phyloP scores from a whole-genome alignment of 441 rosid species.

The Macaranga tanarius region DNA sequence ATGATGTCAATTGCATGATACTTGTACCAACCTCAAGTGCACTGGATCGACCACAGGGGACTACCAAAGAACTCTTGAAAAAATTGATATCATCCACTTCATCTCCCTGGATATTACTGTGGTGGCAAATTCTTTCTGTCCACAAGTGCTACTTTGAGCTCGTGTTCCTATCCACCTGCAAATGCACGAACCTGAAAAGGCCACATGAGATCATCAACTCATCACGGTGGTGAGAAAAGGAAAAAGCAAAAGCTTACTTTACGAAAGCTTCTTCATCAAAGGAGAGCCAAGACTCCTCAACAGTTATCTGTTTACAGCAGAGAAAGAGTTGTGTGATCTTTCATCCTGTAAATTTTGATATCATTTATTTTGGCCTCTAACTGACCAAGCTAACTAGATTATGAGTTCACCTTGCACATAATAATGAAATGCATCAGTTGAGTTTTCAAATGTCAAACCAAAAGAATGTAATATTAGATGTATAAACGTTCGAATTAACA shows the following conservation, averaged over 20 bases:
- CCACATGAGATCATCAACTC: constrained; percentile 31
- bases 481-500: too few relatives aligned
- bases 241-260: constrained; percentile 47
- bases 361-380: too few relatives aligned
- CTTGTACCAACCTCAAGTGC: constrained; percentile 60
- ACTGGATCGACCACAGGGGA: constrained; percentile 72
- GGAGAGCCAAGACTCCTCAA: constrained; percentile 87
- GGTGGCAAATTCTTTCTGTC: constrained; percentile 43
- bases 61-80: constrained; percentile 49
- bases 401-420: too few relatives aligned
- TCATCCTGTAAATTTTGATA: constrained; percentile 5
- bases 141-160: constrained; percentile 52
- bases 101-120: constrained; percentile 23
- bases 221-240: background rate
- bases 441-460: too few relatives aligned
- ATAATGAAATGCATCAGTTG: too few relatives aligned
- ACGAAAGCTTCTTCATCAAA: constrained; percentile 66
- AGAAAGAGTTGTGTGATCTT: too few relatives aligned
- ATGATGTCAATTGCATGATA: background rate
- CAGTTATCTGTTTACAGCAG: constrained; percentile 54
- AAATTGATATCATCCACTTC: constrained; percentile 47
- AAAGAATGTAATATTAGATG: too few relatives aligned
- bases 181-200: constrained; percentile 87
- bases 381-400: too few relatives aligned
- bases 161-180: constrained; percentile 99